A percentile compares a stretch with the other conserved stretches of the same genome.
phyloP scores from a whole-genome alignment of 1,284 basidiomycete species.

The Taiwanofungus camphoratus region DNA sequence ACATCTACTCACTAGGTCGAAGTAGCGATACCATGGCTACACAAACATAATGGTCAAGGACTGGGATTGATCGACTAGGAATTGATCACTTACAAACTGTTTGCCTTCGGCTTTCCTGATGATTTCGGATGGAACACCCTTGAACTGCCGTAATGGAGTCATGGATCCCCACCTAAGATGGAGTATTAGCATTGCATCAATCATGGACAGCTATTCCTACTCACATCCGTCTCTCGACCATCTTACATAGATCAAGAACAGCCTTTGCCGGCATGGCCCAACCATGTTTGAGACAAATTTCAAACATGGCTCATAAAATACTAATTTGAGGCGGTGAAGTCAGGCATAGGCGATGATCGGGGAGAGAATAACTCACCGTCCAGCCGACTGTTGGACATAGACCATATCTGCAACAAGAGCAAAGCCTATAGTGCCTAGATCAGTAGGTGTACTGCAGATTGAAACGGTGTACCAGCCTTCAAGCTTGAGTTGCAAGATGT shows the following conservation, averaged over 20 bases:
- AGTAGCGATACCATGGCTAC: too few species aligned
- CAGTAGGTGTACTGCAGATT: too few species aligned
- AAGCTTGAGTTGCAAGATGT: constrained; percentile 91
- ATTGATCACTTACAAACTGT: constrained; percentile 89
- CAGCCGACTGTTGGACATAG: constrained; percentile 89
- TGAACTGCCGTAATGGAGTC: constrained; percentile 96
- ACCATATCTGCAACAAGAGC: constrained; percentile 99
- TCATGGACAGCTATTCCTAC: constrained; percentile 17
- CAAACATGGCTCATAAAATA: constrained; percentile 95
- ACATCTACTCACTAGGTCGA: too few species aligned
- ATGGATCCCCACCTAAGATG: constrained; percentile 88
- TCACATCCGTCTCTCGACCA: constrained; percentile 87
- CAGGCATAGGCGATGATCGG: background rate
- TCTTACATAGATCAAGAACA: constrained; percentile 94
- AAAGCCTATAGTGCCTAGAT: constrained; percentile 49
- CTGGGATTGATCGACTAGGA: too few species aligned
- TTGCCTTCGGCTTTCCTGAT: constrained; percentile 94
- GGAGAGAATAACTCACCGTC: constrained; percentile 48
- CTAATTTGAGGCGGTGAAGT: constrained; percentile 31
- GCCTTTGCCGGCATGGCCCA: constrained; percentile 94
- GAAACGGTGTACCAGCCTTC: constrained; percentile 74
- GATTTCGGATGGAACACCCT: constrained; percentile 82
- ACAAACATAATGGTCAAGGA: too few species aligned
- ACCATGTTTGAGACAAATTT: constrained; percentile 97
- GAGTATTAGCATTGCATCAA: constrained; percentile 3